A percentile compares a stretch with the other conserved stretches of the same genome.
These are phyloP conservation scores for Cryptosporidium viatorum DNA, from an alignment of 169 alveolate genomes.

Conservation along the genomic window DNA sequence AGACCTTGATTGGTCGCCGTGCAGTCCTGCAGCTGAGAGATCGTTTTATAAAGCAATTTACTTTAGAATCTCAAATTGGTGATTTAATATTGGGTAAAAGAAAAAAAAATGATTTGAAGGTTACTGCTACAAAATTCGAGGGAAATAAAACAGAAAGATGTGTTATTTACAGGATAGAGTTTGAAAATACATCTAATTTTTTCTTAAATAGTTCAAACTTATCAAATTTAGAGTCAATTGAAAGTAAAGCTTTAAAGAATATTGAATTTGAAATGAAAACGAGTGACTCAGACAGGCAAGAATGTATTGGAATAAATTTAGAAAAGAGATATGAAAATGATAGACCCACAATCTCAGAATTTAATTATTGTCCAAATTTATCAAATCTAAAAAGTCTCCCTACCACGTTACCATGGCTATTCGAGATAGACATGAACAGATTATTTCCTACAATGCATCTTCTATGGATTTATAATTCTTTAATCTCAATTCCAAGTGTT, in stretches of 20 bases:
- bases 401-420: conserved; percentile 31
- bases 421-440: conserved; percentile 9
- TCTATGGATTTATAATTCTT: conserved; percentile 42
- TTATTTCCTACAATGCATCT: conserved; percentile 59
- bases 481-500: conserved; percentile 10
- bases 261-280: not conserved
- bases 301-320: not conserved
- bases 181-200: conserved; percentile 24
- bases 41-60: conserved; percentile 20
- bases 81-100: conserved; percentile 42
- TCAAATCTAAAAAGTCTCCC: conserved; percentile 24
- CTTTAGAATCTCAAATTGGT: not conserved
- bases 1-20: conserved; percentile 43
- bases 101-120: conserved; percentile 46
- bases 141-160: conserved; percentile 9
- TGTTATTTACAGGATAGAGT: conserved; percentile 17
- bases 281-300: not conserved
- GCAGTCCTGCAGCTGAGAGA: conserved; percentile 30
- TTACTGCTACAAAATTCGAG: conserved; percentile 33
- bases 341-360: not conserved
- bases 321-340: not conserved
- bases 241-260: not conserved
- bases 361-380: conserved; percentile 10
- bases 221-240: not conserved
- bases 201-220: not conserved